Evolutionary conservation across 306 rosid species (phyloP).

Genomic region (Fragaria iinumae): DNA sequence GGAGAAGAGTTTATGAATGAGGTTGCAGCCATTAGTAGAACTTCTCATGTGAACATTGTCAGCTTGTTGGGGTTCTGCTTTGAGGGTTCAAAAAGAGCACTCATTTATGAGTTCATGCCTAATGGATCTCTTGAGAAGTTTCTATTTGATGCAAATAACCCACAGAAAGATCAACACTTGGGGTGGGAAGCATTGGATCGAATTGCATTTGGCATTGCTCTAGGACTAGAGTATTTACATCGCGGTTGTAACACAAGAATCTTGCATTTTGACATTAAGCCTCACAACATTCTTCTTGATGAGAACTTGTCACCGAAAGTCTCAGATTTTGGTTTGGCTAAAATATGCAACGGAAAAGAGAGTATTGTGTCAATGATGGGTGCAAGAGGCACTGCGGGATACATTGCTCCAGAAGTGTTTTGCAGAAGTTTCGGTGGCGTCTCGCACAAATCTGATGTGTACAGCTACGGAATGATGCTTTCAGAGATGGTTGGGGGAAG

Average conservation of each 20-base stretch:
- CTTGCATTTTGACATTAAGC: not conserved
- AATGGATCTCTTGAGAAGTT: not conserved
- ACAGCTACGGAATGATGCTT: slow-evolving; percentile 23
- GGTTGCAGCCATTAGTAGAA: not conserved
- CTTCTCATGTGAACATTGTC: not conserved
- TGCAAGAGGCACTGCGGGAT: slow-evolving; percentile 22
- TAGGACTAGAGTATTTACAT: not conserved
- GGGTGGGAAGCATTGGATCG: not conserved
- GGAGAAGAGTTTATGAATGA: not conserved
- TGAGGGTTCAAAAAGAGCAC: not conserved
- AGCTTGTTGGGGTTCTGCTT: not conserved
- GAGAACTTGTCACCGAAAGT: slow-evolving; percentile 20
- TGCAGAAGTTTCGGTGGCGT: slow-evolving; percentile 23
- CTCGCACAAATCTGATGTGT: slow-evolving; percentile 33
- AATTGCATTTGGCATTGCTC: not conserved
- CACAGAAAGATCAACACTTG: not conserved
- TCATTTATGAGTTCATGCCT: not conserved
- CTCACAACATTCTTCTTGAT: slow-evolving; percentile 8
- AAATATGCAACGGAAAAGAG: slow-evolving; percentile 21
- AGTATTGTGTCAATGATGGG: slow-evolving; percentile 20
- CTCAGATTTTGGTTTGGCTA: slow-evolving; percentile 32
- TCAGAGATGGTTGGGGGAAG: not conserved
- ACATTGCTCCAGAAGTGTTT: slow-evolving; percentile 13
- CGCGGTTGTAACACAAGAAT: not conserved
- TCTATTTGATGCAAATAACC: not conserved